Percentiles rank a stretch among this genome's conserved stretches.
phyloP scores from a whole-genome alignment of 805 yeast genomes.

The Kluyveromyces dobzhanskii region DNA sequence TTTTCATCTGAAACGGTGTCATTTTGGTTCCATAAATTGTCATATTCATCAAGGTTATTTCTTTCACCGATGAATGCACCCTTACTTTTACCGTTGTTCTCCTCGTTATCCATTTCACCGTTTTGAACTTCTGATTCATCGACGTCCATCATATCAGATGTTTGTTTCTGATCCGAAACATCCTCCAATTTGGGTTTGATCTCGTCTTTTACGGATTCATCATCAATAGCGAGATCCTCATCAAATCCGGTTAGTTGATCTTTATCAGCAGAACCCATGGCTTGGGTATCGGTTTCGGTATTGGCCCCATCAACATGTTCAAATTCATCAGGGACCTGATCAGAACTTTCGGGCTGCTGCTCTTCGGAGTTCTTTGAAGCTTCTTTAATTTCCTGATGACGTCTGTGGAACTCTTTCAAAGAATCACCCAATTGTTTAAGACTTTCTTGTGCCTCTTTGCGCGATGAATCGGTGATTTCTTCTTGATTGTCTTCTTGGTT shows the following conservation, averaged over 20 bases:
- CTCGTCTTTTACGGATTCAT: conserved; percentile 39
- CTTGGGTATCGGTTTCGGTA: conserved; percentile 77
- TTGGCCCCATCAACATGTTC: conserved; percentile 77
- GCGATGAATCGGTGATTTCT: conserved; percentile 41
- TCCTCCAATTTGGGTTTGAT: conserved; percentile 30
- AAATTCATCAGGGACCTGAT: conserved; percentile 75
- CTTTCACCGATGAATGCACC: conserved; percentile 47
- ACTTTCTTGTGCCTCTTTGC: conserved; percentile 66
- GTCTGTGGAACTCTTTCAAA: conserved; percentile 81
- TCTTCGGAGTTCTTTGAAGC: conserved; percentile 45
- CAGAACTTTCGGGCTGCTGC: conserved; percentile 43
- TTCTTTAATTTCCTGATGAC: conserved; percentile 80
- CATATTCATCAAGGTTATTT: conserved; percentile 22
- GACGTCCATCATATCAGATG: conserved; percentile 19
- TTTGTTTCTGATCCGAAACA: conserved; percentile 24
- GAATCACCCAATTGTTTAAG: conserved; percentile 88
- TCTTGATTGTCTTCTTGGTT: conserved; percentile 33
- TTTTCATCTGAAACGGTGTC: conserved; percentile 21
- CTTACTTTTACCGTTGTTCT: conserved; percentile 37
- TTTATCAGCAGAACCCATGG: conserved; percentile 79
- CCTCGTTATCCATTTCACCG: conserved; percentile 25
- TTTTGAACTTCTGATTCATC: conserved; percentile 25
- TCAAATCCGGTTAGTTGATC: conserved; percentile 72
- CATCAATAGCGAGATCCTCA: conserved; percentile 77
- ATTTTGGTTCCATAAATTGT: conserved; percentile 20